These are phyloP conservation scores for Barnettozyma wickerhamii DNA, from an alignment of 805 yeast species.

Conservation along the genomic window DNA sequence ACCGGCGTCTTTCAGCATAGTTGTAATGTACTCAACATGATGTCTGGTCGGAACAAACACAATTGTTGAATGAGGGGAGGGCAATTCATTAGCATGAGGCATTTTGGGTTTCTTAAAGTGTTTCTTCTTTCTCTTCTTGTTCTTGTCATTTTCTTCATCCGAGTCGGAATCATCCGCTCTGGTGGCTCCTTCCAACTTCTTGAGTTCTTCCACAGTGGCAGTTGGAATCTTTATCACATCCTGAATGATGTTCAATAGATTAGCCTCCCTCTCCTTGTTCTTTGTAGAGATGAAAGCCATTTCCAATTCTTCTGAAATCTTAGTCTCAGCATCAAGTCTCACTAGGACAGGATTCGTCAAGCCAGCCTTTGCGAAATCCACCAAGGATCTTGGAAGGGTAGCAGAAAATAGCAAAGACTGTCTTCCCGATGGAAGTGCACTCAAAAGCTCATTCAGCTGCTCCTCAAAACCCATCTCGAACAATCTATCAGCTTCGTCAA, in stretches of 20 bases:
- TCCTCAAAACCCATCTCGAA: conserved; percentile 96
- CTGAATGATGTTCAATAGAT: conserved; percentile 68
- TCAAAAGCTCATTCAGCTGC: conserved; percentile 84
- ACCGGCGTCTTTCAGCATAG: conserved; percentile 68
- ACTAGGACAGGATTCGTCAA: conserved; percentile 87
- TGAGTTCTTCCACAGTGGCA: conserved; percentile 66
- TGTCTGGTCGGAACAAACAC: conserved; percentile 96
- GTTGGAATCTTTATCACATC: conserved; percentile 81
- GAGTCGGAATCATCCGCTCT: conserved; percentile 41
- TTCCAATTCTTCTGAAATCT: conserved; percentile 84
- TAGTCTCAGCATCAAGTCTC: conserved; percentile 88
- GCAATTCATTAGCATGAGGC: conserved; percentile 79
- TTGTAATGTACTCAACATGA: conserved; percentile 89
- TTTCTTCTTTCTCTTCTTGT: conserved; percentile 31
- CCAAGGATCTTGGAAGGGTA: conserved; percentile 86
- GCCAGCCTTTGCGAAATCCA: conserved; percentile 97
- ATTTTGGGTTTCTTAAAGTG: conserved; percentile 48
- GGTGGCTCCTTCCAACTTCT: conserved; percentile 45
- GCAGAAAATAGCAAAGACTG: conserved; percentile 93
- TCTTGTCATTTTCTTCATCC: conserved; percentile 42
- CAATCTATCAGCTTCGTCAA: conserved; percentile 96
- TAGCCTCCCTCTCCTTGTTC: conserved; percentile 86
- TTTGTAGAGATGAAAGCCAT: conserved; percentile 84
- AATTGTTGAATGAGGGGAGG: conserved; percentile 83
- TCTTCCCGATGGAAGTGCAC: conserved; percentile 73